These are phyloP conservation scores for Coleophoma crateriformis DNA, from an alignment of 2,329 filamentous ascomycete species.

Conservation along the genomic window DNA sequence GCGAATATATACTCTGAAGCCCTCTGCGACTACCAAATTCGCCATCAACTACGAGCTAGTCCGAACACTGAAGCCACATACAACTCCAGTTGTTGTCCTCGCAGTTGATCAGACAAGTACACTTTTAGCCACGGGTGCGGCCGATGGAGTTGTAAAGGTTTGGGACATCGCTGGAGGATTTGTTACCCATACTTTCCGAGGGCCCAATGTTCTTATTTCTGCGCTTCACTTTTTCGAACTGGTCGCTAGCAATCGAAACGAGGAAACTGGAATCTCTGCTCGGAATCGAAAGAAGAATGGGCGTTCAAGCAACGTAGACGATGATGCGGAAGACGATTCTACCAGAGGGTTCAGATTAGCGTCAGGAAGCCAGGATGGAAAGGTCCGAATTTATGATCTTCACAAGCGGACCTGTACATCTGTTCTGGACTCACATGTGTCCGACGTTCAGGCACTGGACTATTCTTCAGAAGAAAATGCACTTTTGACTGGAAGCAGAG, in stretches of 20 bases:
- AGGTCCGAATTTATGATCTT: constrained; percentile 86
- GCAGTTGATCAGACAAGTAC: constrained; percentile 84
- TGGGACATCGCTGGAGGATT: constrained; percentile 93
- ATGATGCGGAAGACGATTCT: constrained; percentile 40
- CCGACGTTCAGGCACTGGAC: constrained; percentile 82
- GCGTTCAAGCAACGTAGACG: constrained; percentile 33
- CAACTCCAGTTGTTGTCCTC: constrained; percentile 81
- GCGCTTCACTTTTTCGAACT: constrained; percentile 88
- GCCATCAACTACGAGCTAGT: constrained; percentile 62
- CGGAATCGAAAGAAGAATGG: constrained; percentile 38
- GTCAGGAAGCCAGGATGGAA: constrained; percentile 90
- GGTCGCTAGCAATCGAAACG: constrained; percentile 36
- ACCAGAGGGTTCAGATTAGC: constrained; percentile 70
- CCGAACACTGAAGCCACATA: constrained; percentile 83
- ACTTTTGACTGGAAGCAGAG: constrained; percentile 79
- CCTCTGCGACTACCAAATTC: constrained; percentile 47
- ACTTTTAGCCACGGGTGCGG: constrained; percentile 84
- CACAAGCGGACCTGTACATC: constrained; percentile 75
- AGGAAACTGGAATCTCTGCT: constrained; percentile 26
- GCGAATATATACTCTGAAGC: constrained; percentile 76
- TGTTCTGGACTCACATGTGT: constrained; percentile 87
- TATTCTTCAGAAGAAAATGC: constrained; percentile 71
- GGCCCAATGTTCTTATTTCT: constrained; percentile 86
- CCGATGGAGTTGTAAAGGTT: constrained; percentile 90
- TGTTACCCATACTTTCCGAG: constrained; percentile 91